Conservation (phyloP, 2,329 filamentous ascomycete species). For the Diaporthe helianthi region DNA sequence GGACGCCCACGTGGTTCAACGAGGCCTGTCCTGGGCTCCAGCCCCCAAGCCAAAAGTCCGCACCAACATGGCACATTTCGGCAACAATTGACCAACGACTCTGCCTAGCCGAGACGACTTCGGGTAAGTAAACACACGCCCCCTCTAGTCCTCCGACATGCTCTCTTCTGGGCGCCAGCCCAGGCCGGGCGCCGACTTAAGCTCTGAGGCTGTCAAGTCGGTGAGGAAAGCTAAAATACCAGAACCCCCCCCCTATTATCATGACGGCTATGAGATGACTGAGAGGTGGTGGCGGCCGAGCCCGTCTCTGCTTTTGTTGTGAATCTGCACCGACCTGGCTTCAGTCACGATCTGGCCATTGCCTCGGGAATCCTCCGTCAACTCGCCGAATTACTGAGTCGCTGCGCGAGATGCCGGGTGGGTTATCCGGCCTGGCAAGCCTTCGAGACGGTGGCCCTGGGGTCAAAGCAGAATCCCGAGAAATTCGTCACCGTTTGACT, state of each 20-base stretch:
- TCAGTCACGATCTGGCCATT: conserved; percentile 25
- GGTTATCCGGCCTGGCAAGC: conserved; percentile 14
- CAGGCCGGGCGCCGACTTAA: conserved; percentile 3
- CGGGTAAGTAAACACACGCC: neutral
- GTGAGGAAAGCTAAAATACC: conserved; percentile 23
- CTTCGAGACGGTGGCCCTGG: conserved; percentile 12
- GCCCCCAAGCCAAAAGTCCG: neutral
- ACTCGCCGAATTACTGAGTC: conserved; percentile 20
- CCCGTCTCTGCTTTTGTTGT: conserved; percentile 5
- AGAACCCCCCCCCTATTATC: conserved; percentile 9
- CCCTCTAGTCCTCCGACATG: neutral
- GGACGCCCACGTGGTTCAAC: neutral
- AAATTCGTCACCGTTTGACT: conserved; percentile 23
- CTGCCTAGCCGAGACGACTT: neutral
- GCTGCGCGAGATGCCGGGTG: conserved; percentile 22
- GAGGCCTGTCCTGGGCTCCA: neutral
- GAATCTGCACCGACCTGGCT: conserved; percentile 17
- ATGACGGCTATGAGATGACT: neutral
- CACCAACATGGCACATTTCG: neutral
- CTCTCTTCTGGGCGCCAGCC: neutral
- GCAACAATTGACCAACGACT: neutral
- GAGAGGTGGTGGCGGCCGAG: conserved; percentile 11
- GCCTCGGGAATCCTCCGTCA: conserved; percentile 25
- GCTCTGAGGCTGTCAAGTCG: conserved; percentile 24
- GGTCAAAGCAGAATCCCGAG: conserved; percentile 20